These are phyloP conservation scores for Colletotrichum brevisporum DNA, from an alignment of 2,329 filamentous ascomycete species.

Conservation along the genomic window DNA sequence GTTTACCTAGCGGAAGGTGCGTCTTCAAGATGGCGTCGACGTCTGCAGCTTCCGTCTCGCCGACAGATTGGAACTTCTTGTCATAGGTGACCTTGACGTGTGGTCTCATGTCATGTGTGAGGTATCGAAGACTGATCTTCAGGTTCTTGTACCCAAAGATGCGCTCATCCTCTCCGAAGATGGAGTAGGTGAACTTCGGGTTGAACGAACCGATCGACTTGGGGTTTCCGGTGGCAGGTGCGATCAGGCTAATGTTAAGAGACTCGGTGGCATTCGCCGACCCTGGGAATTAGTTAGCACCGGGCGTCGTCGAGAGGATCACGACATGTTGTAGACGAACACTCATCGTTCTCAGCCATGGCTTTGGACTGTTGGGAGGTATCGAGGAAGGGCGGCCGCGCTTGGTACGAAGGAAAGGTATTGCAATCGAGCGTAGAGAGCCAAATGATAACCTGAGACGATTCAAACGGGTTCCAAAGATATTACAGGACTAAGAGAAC, in stretches of 20 bases:
- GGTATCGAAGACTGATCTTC: constrained; percentile 78
- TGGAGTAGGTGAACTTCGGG: constrained; percentile 89
- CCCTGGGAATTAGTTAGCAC: constrained; percentile 58
- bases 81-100: constrained; percentile 79
- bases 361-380: neutral
- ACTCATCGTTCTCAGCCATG: constrained; percentile 38
- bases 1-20: constrained; percentile 77
- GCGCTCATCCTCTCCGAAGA: constrained; percentile 93
- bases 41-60: constrained; percentile 78
- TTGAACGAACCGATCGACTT: constrained; percentile 79
- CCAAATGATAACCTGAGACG: neutral
- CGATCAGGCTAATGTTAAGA: constrained; percentile 72
- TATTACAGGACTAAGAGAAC: neutral
- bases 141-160: constrained; percentile 93
- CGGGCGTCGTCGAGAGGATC: neutral
- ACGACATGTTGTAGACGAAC: constrained; percentile 5
- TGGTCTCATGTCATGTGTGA: constrained; percentile 82
- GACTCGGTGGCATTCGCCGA: constrained; percentile 73
- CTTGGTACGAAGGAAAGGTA: neutral
- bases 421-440: neutral
- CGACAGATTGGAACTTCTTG: constrained; percentile 78
- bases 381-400: neutral
- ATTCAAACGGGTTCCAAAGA: neutral
- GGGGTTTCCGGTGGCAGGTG: constrained; percentile 62
- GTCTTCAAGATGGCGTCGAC: constrained; percentile 74